These are phyloP conservation scores for Polyplosphaeria fusca DNA, from an alignment of 495 filamentous ascomycete genomes.

Conservation along the genomic window DNA sequence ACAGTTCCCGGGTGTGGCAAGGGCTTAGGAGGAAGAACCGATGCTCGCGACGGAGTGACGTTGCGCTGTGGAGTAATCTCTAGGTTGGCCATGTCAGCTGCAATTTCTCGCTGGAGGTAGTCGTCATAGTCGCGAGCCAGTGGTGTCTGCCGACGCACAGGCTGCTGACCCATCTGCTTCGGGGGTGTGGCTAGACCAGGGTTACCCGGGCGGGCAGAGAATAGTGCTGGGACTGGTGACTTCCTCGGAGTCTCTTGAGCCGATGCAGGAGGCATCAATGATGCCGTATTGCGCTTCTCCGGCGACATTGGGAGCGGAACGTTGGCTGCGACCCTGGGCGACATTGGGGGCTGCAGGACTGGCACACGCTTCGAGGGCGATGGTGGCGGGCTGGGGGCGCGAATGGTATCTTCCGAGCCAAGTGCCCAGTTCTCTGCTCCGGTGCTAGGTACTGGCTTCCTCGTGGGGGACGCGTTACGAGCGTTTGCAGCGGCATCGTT, in stretches of 20 bases:
- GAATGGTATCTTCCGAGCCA: conserved; percentile 27
- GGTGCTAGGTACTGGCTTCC: conserved; percentile 25
- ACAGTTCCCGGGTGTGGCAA: no score
- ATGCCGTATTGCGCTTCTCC: conserved; percentile 23
- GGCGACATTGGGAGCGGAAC: conserved; percentile 61
- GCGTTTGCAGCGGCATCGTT: conserved; percentile 71
- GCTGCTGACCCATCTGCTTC: conserved; percentile 25
- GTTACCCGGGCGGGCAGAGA: conserved; percentile 34
- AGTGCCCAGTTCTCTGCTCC: conserved; percentile 31
- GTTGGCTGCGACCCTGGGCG: conserved; percentile 45
- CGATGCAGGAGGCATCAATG: conserved; percentile 1
- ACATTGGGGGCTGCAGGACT: conserved; percentile 43
- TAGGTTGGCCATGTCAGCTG: conserved; percentile 37
- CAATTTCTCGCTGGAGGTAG: conserved; percentile 41
- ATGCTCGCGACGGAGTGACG: conserved; percentile 15
- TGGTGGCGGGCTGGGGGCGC: conserved; percentile 40
- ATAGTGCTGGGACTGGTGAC: conserved; percentile 44
- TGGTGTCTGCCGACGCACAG: conserved; percentile 31
- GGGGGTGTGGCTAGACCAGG: conserved; percentile 14
- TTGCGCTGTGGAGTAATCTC: conserved; percentile 17
- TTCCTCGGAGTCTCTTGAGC: conserved; percentile 26
- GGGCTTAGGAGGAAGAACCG: conserved; percentile 17
- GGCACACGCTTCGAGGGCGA: conserved; percentile 63
- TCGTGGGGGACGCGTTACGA: conserved; percentile 40
- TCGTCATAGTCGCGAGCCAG: conserved; percentile 37